Percentiles rank a stretch among this genome's conserved stretches.
Conservation (phyloP, 805 yeast species). For the Wickerhamiella sergipiensis region DNA sequence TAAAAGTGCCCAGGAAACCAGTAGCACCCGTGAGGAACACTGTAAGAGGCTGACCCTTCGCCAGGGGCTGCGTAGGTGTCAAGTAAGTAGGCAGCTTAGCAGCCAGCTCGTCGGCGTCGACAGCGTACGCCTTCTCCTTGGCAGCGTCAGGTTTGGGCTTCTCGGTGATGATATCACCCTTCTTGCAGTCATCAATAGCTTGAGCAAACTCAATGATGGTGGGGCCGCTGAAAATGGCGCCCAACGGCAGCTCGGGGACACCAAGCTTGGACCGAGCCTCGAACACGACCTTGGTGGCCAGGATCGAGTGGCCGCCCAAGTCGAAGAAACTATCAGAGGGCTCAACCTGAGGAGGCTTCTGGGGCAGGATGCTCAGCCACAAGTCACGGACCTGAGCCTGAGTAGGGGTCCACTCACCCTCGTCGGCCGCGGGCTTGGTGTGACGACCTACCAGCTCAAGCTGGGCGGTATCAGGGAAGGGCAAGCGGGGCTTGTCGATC, state of each 20-base stretch:
- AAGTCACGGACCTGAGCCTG: slow-evolving; percentile 63
- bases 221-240: slow-evolving; percentile 80
- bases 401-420: slow-evolving; percentile 39
- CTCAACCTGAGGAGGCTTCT: slow-evolving; percentile 61
- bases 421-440: slow-evolving; percentile 25
- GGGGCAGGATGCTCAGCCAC: slow-evolving; percentile 80
- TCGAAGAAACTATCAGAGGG: slow-evolving; percentile 88
- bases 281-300: slow-evolving; percentile 95
- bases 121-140: slow-evolving; percentile 38
- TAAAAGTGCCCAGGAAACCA: slow-evolving; percentile 89
- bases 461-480: slow-evolving; percentile 86
- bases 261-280: slow-evolving; percentile 66
- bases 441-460: slow-evolving; percentile 58
- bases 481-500: slow-evolving; percentile 92
- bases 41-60: slow-evolving; percentile 31
- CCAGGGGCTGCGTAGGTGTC: slow-evolving; percentile 31
- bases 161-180: slow-evolving; percentile 25
- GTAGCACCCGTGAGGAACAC: slow-evolving; percentile 92
- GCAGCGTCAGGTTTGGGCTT: slow-evolving; percentile 17
- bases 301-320: slow-evolving; percentile 93
- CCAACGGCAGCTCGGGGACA: slow-evolving; percentile 68
- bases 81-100: slow-evolving; percentile 32
- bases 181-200: slow-evolving; percentile 47
- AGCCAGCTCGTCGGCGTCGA: slow-evolving; percentile 53
- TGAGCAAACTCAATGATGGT: slow-evolving; percentile 67